phyloP scores from a whole-genome alignment of 2,329 filamentous ascomycete species.

The Chaetomiaceae sp. region DNA sequence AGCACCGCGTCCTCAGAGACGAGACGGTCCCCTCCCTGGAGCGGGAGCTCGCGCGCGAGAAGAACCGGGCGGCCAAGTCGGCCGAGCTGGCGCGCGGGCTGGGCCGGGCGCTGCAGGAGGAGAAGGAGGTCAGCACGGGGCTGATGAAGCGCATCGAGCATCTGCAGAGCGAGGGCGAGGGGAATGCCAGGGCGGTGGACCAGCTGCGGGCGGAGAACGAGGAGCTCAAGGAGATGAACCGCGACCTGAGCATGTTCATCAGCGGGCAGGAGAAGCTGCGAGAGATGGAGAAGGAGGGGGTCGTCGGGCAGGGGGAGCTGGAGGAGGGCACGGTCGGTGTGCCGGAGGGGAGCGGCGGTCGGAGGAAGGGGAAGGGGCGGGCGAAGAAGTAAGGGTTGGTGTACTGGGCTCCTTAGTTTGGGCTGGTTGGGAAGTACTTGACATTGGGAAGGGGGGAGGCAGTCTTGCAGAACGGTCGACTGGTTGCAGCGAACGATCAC shows the following conservation, averaged over 20 bases:
- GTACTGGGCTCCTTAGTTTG: too few relatives aligned
- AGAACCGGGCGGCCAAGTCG: conserved; percentile 62
- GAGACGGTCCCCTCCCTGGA: conserved; percentile 64
- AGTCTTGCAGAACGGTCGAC: too few relatives aligned
- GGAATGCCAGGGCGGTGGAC: conserved; percentile 62
- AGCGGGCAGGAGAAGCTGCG: conserved; percentile 74
- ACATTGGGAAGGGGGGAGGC: too few relatives aligned
- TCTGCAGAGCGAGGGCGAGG: conserved; percentile 50
- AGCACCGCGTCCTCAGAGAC: conserved; percentile 45
- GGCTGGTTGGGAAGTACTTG: too few relatives aligned
- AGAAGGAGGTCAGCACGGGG: conserved; percentile 76
- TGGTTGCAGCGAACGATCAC: too few relatives aligned
- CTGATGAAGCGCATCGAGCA: conserved; percentile 77
- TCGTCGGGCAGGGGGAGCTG: conserved; percentile 61
- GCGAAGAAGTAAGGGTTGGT: conserved; percentile 9
- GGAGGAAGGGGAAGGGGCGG: conserved; percentile 35
- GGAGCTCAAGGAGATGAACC: conserved; percentile 78
- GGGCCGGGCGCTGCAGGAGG: conserved; percentile 72
- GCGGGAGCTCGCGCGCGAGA: conserved; percentile 63
- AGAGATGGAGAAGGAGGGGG: conserved; percentile 57
- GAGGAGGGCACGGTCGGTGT: conserved; percentile 66
- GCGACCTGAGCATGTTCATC: conserved; percentile 83
- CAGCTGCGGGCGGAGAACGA: conserved; percentile 62
- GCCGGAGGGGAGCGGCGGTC: conserved; percentile 37
- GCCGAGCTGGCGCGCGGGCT: conserved; percentile 70